phyloP scores from a whole-genome alignment of 73 alveolate species.

The Loxodes magnus region DNA sequence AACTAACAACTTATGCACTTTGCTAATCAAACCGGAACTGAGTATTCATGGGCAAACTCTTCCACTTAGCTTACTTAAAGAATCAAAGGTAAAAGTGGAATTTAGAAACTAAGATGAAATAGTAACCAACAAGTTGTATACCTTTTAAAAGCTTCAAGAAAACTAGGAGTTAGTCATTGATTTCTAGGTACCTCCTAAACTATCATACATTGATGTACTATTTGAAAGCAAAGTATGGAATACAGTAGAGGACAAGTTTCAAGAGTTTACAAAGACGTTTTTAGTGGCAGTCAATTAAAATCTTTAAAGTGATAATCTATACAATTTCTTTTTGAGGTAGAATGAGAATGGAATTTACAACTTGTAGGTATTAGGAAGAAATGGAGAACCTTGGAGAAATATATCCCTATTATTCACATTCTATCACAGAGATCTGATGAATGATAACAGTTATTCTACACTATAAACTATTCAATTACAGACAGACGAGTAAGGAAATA shows the following conservation, averaged over 20 bases:
- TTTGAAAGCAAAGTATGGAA: too few relatives aligned
- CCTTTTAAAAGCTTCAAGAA: constrained; percentile 12
- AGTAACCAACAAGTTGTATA: constrained; percentile 24
- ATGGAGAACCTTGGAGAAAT: constrained; percentile 4
- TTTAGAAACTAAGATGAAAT: constrained; percentile 15
- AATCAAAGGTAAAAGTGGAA: constrained; percentile 20
- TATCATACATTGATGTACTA: too few relatives aligned
- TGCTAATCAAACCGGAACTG: constrained; percentile 29
- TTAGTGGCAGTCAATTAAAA: too few relatives aligned
- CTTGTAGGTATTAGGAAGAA: not conserved
- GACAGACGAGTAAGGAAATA: constrained; percentile 24
- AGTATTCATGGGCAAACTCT: constrained; percentile 18
- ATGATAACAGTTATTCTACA: not conserved
- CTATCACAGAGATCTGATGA: not conserved
- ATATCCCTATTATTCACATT: not conserved
- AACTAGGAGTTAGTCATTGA: too few relatives aligned
- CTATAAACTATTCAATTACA: not conserved
- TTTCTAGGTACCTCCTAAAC: too few relatives aligned
- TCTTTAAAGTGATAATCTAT: too few relatives aligned
- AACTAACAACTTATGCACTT: constrained; percentile 27
- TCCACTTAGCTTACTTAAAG: constrained; percentile 14
- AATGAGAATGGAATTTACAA: not conserved
- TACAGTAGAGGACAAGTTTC: too few relatives aligned
- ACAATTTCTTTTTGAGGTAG: not conserved
- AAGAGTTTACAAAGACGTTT: too few relatives aligned